Evolutionary conservation across 1,284 basidiomycete genomes (phyloP).

Genomic region (Paramarasmius palmivorus): DNA sequence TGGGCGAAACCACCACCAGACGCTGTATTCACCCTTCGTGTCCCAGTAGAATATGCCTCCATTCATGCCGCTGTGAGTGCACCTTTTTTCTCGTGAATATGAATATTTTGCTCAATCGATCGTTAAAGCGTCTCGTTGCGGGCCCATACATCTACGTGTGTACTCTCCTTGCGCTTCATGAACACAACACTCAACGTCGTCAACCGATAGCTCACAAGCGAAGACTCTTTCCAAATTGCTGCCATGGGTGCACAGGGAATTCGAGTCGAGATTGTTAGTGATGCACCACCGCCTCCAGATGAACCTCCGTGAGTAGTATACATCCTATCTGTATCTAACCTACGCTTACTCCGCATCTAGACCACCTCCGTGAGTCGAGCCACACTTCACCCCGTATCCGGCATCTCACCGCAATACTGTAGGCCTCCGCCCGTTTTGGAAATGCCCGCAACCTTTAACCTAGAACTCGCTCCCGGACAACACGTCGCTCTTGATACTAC

Average conservation of each 20-base stretch:
- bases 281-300: conserved; percentile 76
- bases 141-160: conserved; percentile 78
- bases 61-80: conserved; percentile 71
- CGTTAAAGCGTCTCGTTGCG: conserved; percentile 63
- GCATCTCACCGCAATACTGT: conserved; percentile 12
- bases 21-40: conserved; percentile 66
- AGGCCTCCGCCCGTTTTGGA: conserved; percentile 82
- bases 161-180: conserved; percentile 11
- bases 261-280: conserved; percentile 78
- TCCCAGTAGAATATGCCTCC: conserved; percentile 81
- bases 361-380: conserved; percentile 65
- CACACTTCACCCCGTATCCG: background rate
- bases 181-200: conserved; percentile 2
- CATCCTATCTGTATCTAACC: background rate
- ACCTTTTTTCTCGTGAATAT: conserved; percentile 4
- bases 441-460: conserved; percentile 79
- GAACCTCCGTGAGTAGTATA: conserved; percentile 68
- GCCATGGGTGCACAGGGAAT: conserved; percentile 75
- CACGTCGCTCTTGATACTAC: conserved; percentile 75
- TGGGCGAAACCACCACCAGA: conserved; percentile 83
- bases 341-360: conserved; percentile 29
- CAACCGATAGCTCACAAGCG: conserved; percentile 61
- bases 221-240: conserved; percentile 83
- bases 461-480: conserved; percentile 75
- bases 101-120: conserved; percentile 18